Evolutionary conservation across 176 grass and related monocot genomes (phyloP).

Genomic region (Carex cristatella): DNA sequence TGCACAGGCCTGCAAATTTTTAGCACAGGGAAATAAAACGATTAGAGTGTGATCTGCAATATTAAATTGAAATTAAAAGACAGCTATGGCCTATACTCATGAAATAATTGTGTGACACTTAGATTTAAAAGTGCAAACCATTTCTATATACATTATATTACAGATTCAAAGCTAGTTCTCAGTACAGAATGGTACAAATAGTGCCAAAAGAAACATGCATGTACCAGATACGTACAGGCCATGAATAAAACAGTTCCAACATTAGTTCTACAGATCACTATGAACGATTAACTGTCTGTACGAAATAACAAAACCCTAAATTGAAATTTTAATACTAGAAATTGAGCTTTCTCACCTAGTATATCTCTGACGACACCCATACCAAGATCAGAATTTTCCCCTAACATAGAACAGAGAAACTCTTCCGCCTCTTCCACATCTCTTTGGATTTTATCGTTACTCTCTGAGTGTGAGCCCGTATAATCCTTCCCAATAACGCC

Average conservation of each 20-base stretch:
- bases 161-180: neutral
- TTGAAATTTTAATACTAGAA: neutral
- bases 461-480: neutral
- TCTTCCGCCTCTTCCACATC: slow-evolving; percentile 44
- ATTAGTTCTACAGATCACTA: neutral
- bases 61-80: neutral
- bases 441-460: neutral
- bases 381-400: slow-evolving; percentile 44
- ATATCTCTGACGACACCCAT: slow-evolving; percentile 77
- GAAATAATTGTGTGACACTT: neutral
- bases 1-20: slow-evolving; percentile 69
- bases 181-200: neutral
- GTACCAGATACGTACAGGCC: neutral
- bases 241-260: neutral
- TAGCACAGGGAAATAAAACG: slow-evolving; percentile 10
- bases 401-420: slow-evolving; percentile 74
- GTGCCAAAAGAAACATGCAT: neutral
- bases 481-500: slow-evolving; percentile 76
- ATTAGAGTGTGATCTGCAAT: neutral
- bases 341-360: slow-evolving; percentile 35
- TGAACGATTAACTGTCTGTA: neutral
- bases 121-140: neutral
- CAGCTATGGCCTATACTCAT: neutral
- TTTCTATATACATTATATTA: neutral
- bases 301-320: neutral